phyloP scores from a whole-genome alignment of 2,329 filamentous ascomycete species.

The Colletotrichum noveboracense region DNA sequence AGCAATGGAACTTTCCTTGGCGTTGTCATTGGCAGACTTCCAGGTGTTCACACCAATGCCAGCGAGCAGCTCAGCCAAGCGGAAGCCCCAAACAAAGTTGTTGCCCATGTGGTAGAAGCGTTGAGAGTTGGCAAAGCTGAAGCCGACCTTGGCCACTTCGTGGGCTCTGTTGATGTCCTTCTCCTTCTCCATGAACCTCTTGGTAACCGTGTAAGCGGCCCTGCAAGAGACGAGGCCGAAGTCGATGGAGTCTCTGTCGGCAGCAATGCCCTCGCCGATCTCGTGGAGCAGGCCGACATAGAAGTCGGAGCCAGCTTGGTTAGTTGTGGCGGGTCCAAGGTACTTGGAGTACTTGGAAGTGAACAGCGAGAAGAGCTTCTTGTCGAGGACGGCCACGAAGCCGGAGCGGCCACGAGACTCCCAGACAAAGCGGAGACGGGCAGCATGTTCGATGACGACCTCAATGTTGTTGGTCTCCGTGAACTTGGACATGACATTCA shows the following conservation, averaged over 20 bases:
- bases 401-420: conserved; percentile 27
- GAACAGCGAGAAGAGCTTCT: conserved; percentile 43
- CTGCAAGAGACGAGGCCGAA: conserved; percentile 43
- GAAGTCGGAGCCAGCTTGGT: conserved; percentile 40
- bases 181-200: conserved; percentile 37
- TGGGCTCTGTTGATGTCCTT: conserved; percentile 44
- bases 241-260: conserved; percentile 34
- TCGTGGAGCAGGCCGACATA: conserved; percentile 44
- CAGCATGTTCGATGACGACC: conserved; percentile 39
- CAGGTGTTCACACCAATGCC: conserved; percentile 37
- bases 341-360: conserved; percentile 33
- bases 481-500: conserved; percentile 26
- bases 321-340: conserved; percentile 25
- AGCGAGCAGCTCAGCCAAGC: conserved; percentile 48
- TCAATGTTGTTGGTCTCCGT: conserved; percentile 31
- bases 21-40: conserved; percentile 29
- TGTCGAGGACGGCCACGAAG: conserved; percentile 44
- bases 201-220: conserved; percentile 25
- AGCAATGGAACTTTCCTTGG: conserved; percentile 30
- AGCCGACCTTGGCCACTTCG: conserved; percentile 46
- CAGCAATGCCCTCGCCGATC: conserved; percentile 36
- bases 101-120: conserved; percentile 43
- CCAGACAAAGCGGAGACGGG: conserved; percentile 42
- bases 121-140: conserved; percentile 45
- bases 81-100: conserved; percentile 48